phyloP scores from a whole-genome alignment of 352 stramenopile genomes.

The Globisporangium echinulatum region DNA sequence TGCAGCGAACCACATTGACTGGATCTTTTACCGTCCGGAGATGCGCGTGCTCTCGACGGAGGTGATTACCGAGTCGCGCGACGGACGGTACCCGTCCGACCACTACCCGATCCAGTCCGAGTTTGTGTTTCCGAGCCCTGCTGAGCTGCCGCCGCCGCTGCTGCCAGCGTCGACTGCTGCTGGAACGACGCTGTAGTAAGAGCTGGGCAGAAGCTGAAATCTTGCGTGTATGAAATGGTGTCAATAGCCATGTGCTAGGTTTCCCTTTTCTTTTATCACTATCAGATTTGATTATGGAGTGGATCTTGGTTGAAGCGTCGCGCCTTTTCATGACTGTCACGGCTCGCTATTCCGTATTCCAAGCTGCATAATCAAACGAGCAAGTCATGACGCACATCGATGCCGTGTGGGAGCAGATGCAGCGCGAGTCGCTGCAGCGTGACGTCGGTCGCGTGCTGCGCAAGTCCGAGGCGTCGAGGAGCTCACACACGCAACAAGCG shows the following conservation, averaged over 20 bases:
- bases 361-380: not conserved
- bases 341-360: not conserved
- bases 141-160: slow-evolving; percentile 39
- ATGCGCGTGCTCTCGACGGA: slow-evolving; percentile 74
- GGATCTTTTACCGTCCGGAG: slow-evolving; percentile 80
- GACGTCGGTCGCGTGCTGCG: slow-evolving; percentile 29
- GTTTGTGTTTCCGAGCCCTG: slow-evolving; percentile 64
- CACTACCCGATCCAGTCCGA: slow-evolving; percentile 85
- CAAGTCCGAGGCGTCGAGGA: slow-evolving; percentile 30
- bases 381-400: slow-evolving; percentile 22
- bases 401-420: slow-evolving; percentile 43
- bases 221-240: not conserved
- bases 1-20: slow-evolving; percentile 84
- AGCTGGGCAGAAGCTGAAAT: not conserved
- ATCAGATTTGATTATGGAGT: not conserved
- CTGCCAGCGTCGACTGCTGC: too few relatives aligned
- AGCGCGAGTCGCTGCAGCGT: slow-evolving; percentile 19
- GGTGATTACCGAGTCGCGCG: slow-evolving; percentile 77
- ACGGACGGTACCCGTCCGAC: slow-evolving; percentile 79
- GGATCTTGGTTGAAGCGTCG: not conserved
- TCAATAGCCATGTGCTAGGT: not conserved
- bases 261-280: not conserved
- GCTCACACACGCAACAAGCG: not conserved
- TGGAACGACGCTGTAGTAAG: too few relatives aligned
- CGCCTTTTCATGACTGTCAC: not conserved